Conservation (phyloP, 2,329 filamentous ascomycete genomes). For the Pyricularia pennisetigena region DNA sequence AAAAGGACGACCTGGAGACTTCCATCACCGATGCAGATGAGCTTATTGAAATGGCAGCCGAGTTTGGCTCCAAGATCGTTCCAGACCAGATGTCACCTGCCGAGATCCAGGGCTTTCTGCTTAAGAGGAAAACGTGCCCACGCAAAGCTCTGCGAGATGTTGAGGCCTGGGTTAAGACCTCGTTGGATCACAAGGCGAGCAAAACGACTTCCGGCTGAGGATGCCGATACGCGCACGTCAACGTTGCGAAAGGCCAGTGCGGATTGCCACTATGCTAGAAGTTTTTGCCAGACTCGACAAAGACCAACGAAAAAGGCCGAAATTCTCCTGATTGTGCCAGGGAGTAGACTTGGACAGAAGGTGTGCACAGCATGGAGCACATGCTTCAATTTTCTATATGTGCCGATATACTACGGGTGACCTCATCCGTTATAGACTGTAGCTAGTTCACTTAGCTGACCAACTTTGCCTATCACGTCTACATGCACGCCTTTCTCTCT, state of each 20-base stretch:
- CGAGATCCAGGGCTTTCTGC: conserved; percentile 54
- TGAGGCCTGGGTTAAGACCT: conserved; percentile 40
- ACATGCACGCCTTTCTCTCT: not conserved
- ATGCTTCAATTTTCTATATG: not conserved
- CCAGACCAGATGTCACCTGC: conserved; percentile 45
- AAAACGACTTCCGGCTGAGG: conserved; percentile 16
- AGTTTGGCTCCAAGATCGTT: conserved; percentile 45
- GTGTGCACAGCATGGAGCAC: not conserved
- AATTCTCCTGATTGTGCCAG: not conserved
- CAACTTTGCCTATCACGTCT: not conserved
- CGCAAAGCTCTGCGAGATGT: conserved; percentile 43
- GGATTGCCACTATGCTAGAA: not conserved
- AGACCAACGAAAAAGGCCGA: not conserved
- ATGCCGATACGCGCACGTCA: not conserved
- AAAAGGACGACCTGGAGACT: conserved; percentile 14
- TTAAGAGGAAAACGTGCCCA: conserved; percentile 52
- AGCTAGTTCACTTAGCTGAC: not conserved
- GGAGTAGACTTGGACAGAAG: not conserved
- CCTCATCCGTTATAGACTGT: not conserved
- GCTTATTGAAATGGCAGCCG: conserved; percentile 30
- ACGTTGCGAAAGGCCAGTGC: not conserved
- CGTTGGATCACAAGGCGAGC: conserved; percentile 38
- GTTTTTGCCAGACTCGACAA: not conserved
- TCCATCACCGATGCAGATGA: conserved; percentile 24
- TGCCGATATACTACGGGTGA: not conserved